Evolutionary conservation across 129 eudicot species (phyloP).

Genomic region (Tanacetum coccineum): DNA sequence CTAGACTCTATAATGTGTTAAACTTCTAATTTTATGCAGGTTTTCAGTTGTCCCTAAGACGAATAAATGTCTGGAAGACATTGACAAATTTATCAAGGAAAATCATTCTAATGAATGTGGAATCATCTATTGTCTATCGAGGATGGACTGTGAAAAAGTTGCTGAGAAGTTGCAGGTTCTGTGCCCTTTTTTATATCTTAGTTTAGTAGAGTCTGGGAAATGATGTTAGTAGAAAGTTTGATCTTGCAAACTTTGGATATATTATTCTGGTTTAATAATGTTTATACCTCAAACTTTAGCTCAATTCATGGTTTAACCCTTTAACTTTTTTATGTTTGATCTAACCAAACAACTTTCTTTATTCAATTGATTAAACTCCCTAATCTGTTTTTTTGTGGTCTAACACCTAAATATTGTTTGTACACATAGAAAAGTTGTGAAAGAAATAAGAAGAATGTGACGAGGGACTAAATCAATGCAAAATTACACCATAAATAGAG

Average conservation of each 20-base stretch:
- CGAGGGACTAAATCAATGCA: no score
- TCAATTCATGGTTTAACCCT: no score
- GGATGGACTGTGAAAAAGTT: constrained; percentile 98
- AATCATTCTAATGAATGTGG: constrained; percentile 79
- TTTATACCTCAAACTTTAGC: no score
- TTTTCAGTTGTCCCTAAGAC: constrained; percentile 83
- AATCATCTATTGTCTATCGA: constrained; percentile 93
- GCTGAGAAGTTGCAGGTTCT: constrained; percentile 87
- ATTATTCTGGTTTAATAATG: neutral
- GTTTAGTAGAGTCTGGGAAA: neutral
- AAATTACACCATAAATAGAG: no score
- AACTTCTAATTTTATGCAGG: constrained; percentile 41
- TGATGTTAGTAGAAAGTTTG: constrained; percentile 4
- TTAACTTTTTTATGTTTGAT: no score
- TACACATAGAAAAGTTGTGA: no score
- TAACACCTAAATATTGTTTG: no score
- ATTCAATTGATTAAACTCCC: no score
- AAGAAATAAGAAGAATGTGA: no score
- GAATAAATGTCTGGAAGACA: constrained; percentile 92
- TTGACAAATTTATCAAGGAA: constrained; percentile 68
- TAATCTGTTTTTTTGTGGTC: no score
- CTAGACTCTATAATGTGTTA: constrained; percentile 3
- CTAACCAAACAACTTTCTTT: no score
- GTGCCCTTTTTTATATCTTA: neutral
- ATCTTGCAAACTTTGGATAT: constrained; percentile 2